These are phyloP conservation scores for Rhodotorula babjevae DNA, from an alignment of 768 basidiomycete species.

Conservation along the genomic window DNA sequence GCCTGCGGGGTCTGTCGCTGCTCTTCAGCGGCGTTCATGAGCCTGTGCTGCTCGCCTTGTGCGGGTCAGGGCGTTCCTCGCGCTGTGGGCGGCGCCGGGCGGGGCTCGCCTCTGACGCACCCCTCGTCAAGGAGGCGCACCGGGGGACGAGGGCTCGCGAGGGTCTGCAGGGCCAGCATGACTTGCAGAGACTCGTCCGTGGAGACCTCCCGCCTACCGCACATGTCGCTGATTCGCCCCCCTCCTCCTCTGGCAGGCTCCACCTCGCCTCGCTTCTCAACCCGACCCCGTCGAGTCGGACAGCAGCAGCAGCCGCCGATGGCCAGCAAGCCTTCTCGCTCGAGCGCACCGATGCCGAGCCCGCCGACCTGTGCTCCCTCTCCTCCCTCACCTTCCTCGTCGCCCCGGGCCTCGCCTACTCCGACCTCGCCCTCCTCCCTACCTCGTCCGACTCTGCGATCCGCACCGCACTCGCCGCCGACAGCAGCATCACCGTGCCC, in stretches of 20 bases:
- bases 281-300: neutral
- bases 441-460: neutral
- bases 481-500: neutral
- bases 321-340: slow-evolving; percentile 6
- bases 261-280: neutral
- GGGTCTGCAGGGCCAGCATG: no score
- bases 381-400: slow-evolving; percentile 23
- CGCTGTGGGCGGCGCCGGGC: no score
- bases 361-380: slow-evolving; percentile 18
- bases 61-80: no score
- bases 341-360: neutral
- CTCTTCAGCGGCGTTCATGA: no score
- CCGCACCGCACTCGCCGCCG: neutral
- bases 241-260: neutral
- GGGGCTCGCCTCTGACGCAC: neutral
- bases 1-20: no score
- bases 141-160: no score
- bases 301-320: neutral
- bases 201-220: no score
- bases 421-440: slow-evolving; percentile 32
- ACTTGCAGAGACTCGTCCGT: no score
- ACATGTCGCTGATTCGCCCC: neutral
- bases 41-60: no score
- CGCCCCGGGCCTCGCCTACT: slow-evolving; percentile 25
- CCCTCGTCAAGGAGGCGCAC: neutral